Percentiles rank a stretch among this genome's conserved stretches.
Evolutionary conservation across 176 grass and related monocot genomes (phyloP).

Genomic region (Aegilops umbellulata): DNA sequence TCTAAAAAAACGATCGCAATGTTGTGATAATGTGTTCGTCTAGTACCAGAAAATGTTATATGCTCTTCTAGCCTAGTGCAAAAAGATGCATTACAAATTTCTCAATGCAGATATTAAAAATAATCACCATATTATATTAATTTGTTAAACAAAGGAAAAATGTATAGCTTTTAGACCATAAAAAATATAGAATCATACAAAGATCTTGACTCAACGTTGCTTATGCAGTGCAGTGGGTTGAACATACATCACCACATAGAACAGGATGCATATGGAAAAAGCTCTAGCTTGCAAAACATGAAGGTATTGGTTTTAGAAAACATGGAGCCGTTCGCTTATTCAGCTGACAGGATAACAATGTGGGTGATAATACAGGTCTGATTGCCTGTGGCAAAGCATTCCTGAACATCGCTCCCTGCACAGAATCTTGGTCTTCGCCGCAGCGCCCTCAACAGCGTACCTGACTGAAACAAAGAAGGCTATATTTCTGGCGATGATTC

Average conservation of each 20-base stretch:
- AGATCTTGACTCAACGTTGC: too few relatives aligned
- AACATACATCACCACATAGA: background rate
- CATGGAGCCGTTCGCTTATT: background rate
- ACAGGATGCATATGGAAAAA: background rate
- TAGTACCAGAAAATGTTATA: too few relatives aligned
- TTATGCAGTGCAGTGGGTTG: background rate
- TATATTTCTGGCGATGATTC: background rate
- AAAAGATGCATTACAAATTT: too few relatives aligned
- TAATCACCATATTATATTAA: too few relatives aligned
- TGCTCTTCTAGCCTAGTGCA: too few relatives aligned
- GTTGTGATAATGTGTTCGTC: too few relatives aligned
- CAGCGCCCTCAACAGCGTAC: background rate
- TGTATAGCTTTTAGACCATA: background rate
- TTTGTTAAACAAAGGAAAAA: background rate
- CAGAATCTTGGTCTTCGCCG: background rate
- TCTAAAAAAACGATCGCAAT: too few relatives aligned
- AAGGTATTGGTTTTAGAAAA: background rate
- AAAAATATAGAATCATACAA: background rate
- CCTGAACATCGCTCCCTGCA: constrained; percentile 8
- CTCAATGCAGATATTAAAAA: too few relatives aligned
- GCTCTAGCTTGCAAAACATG: background rate
- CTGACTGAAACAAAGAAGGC: background rate
- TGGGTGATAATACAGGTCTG: background rate
- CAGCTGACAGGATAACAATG: background rate
- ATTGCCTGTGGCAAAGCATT: background rate